phyloP scores from a whole-genome alignment of 176 grass and related monocot species.

The Leersia perrieri region DNA sequence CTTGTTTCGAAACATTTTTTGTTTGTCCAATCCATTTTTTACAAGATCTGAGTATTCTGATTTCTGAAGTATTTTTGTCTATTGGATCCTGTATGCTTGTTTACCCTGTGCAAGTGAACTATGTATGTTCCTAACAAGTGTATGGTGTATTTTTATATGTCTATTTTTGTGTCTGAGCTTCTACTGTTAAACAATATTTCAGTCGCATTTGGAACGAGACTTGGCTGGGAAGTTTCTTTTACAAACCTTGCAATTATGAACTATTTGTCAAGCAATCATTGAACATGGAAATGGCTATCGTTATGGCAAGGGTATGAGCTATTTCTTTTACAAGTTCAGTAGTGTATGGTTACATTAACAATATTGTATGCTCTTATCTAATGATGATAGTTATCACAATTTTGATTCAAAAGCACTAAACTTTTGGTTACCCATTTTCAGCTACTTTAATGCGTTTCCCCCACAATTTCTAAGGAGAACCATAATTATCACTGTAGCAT shows the following conservation, averaged over 20 bases:
- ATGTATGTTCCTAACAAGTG: slow-evolving; percentile 17
- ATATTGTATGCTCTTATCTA: neutral
- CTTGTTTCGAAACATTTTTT: neutral
- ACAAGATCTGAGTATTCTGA: neutral
- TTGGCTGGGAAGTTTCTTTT: slow-evolving; percentile 92
- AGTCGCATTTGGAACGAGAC: slow-evolving; percentile 99
- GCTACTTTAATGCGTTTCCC: neutral
- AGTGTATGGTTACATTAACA: neutral
- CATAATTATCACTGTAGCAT: neutral
- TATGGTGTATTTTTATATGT: neutral
- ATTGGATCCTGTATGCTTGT: slow-evolving; percentile 3
- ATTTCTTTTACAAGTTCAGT: slow-evolving; percentile 4
- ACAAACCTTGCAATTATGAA: slow-evolving; percentile 99
- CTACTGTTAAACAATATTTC: slow-evolving; percentile 25
- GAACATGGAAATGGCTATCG: slow-evolving; percentile 99
- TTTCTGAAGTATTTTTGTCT: slow-evolving; percentile 12
- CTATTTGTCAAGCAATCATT: slow-evolving; percentile 98
- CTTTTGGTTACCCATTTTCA: neutral
- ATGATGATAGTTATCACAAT: neutral
- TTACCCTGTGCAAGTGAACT: neutral
- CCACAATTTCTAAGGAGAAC: neutral
- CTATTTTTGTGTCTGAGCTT: neutral
- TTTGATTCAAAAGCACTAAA: neutral
- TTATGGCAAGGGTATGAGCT: slow-evolving; percentile 89
- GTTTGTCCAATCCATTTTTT: neutral